These are phyloP conservation scores for Aleurites moluccanus DNA, from an alignment of 441 rosid genomes.

Conservation along the genomic window DNA sequence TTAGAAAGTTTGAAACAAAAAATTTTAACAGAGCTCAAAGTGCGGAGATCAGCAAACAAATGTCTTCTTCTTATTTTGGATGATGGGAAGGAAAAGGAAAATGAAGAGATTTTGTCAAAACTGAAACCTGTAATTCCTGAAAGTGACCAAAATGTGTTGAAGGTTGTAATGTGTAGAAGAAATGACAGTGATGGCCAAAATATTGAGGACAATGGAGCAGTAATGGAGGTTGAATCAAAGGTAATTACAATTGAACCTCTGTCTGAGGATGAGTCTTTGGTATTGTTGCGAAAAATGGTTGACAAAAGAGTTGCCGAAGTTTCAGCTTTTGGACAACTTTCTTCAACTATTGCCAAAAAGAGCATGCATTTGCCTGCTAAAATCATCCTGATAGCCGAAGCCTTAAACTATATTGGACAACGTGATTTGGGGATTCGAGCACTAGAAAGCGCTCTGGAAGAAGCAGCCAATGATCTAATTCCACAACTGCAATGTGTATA, in stretches of 20 bases:
- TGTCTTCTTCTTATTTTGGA: constrained; percentile 44
- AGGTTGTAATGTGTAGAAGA: constrained; percentile 34
- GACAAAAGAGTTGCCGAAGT: not conserved
- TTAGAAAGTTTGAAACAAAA: constrained; percentile 6
- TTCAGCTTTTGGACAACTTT: not conserved
- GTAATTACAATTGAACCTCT: constrained; percentile 13
- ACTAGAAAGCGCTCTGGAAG: constrained; percentile 23
- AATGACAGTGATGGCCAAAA: not conserved
- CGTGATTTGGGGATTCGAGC: not conserved
- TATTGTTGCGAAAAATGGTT: constrained; percentile 22
- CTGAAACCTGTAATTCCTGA: not conserved
- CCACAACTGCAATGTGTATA: constrained; percentile 10
- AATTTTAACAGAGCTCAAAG: constrained; percentile 8
- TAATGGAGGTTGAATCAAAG: not conserved
- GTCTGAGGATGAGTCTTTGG: not conserved
- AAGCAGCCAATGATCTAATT: constrained; percentile 1
- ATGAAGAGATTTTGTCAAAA: constrained; percentile 11
- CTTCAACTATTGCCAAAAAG: constrained; percentile 17
- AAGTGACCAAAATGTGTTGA: not conserved
- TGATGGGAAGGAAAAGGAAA: constrained; percentile 27
- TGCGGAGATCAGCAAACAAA: not conserved
- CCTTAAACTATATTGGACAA: constrained; percentile 21
- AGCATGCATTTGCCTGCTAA: constrained; percentile 31
- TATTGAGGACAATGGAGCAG: not conserved
- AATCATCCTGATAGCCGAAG: constrained; percentile 35